These are phyloP conservation scores for Platanus orientalis DNA, from an alignment of 164 flowering plant genomes.

Conservation along the genomic window DNA sequence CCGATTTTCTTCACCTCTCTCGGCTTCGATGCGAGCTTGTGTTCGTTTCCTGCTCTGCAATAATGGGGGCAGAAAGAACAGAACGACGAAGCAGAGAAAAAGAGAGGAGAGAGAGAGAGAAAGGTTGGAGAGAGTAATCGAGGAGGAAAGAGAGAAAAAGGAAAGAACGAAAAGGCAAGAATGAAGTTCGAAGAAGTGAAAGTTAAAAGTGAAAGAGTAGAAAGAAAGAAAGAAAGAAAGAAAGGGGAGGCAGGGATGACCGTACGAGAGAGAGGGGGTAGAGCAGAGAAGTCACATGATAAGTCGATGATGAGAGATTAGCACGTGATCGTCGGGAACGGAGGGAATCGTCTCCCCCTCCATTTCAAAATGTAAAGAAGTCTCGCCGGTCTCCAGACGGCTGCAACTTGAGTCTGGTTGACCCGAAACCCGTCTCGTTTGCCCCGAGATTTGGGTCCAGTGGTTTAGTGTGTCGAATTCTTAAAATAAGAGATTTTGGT, in stretches of 20 bases:
- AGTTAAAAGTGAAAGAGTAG: slow-evolving; percentile 3
- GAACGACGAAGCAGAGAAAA: too few relatives aligned
- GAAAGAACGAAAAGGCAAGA: too few relatives aligned
- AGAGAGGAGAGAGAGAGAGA: background rate
- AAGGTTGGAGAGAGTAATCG: background rate
- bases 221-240: background rate
- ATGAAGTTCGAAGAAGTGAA: background rate
- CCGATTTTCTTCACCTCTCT: background rate
- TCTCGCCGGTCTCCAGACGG: too few relatives aligned
- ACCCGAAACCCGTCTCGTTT: too few relatives aligned
- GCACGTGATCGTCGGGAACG: slow-evolving; percentile 26
- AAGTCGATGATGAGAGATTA: slow-evolving; percentile 15
- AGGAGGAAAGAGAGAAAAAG: background rate
- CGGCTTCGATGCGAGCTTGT: background rate
- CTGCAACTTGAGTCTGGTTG: too few relatives aligned
- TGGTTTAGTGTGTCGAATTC: too few relatives aligned
- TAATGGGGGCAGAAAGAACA: too few relatives aligned
- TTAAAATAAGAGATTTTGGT: too few relatives aligned
- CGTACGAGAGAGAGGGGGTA: slow-evolving; percentile 5
- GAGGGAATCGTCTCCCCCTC: background rate
- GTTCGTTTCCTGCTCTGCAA: too few relatives aligned
- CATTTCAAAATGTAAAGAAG: too few relatives aligned
- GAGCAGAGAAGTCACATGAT: slow-evolving; percentile 28
- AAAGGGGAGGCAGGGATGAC: background rate
- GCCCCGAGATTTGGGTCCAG: too few relatives aligned